phyloP scores from a whole-genome alignment of 2,329 filamentous ascomycete species.

The Nemania diffusa region DNA sequence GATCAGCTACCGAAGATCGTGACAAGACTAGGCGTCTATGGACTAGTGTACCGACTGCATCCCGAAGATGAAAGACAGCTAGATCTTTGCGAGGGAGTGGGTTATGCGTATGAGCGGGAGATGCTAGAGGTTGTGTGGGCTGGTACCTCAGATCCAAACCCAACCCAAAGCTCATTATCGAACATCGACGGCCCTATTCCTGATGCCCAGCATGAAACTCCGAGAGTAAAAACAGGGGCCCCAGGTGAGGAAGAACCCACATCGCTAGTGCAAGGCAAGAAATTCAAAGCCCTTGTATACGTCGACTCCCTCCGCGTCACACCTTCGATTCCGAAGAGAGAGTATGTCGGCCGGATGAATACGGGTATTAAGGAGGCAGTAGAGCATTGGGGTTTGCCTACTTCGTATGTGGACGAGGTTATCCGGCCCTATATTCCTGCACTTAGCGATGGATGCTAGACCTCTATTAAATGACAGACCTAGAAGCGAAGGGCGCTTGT shows the following conservation, averaged over 20 bases:
- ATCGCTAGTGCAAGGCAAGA: slow-evolving; percentile 28
- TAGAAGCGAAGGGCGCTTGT: too few species aligned
- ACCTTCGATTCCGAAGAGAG: slow-evolving; percentile 58
- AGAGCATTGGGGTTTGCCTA: slow-evolving; percentile 62
- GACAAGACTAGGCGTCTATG: slow-evolving; percentile 62
- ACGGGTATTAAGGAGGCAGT: slow-evolving; percentile 69
- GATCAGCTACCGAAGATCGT: not conserved
- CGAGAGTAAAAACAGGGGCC: not conserved
- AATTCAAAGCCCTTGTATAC: slow-evolving; percentile 65
- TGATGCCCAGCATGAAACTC: not conserved
- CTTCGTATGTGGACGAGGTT: slow-evolving; percentile 56
- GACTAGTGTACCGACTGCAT: slow-evolving; percentile 65
- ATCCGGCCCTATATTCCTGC: slow-evolving; percentile 23
- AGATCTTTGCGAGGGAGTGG: slow-evolving; percentile 71
- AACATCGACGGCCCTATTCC: not conserved
- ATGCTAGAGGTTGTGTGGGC: slow-evolving; percentile 42
- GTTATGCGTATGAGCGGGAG: slow-evolving; percentile 65
- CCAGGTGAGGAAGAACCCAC: not conserved
- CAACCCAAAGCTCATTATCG: not conserved
- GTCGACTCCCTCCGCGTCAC: slow-evolving; percentile 59
- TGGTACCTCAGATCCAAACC: slow-evolving; percentile 22
- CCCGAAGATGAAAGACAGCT: slow-evolving; percentile 61
- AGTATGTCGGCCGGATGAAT: slow-evolving; percentile 74
- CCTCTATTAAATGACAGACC: too few species aligned
- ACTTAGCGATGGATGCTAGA: not conserved